A percentile compares a stretch with the other conserved stretches of the same genome.
Evolutionary conservation across 2,329 filamentous ascomycete species (phyloP).

Genomic region (Alternaria burnsii): DNA sequence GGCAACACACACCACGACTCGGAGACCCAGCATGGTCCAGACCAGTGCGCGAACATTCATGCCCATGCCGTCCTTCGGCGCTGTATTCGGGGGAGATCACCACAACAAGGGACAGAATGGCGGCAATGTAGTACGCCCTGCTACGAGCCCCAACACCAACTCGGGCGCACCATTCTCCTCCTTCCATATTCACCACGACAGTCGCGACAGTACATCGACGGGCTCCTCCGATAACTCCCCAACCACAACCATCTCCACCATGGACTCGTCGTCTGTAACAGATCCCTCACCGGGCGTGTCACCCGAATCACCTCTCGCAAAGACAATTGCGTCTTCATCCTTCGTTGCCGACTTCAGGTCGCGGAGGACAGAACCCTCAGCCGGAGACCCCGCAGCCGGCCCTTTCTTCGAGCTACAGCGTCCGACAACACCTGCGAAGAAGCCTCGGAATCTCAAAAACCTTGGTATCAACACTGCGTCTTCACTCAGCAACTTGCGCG

Average conservation of each 20-base stretch:
- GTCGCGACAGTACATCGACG: conserved; percentile 79
- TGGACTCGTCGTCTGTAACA: conserved; percentile 88
- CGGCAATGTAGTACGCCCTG: conserved; percentile 44
- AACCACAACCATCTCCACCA: conserved; percentile 90
- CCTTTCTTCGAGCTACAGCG: conserved; percentile 64
- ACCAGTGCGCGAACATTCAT: conserved; percentile 46
- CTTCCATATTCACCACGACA: conserved; percentile 70
- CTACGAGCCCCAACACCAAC: conserved; percentile 46
- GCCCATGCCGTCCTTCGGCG: conserved; percentile 77
- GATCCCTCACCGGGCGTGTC: conserved; percentile 90
- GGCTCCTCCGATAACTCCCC: conserved; percentile 94
- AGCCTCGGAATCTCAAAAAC: conserved; percentile 84
- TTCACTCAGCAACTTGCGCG: conserved; percentile 56
- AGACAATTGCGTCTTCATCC: conserved; percentile 73
- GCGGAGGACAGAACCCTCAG: conserved; percentile 40
- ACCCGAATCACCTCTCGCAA: conserved; percentile 83
- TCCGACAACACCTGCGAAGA: conserved; percentile 66
- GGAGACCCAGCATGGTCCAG: conserved; percentile 50
- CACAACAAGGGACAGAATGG: conserved; percentile 57
- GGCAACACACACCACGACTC: conserved; percentile 23
- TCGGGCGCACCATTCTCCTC: conserved; percentile 48
- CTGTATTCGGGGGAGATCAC: conserved; percentile 73
- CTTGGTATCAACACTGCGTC: conserved; percentile 76
- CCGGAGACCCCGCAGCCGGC: conserved; percentile 55
- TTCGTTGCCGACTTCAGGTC: conserved; percentile 67